Evolutionary conservation across 768 basidiomycete species (phyloP).

Genomic region (Hysterangium stoloniferum): DNA sequence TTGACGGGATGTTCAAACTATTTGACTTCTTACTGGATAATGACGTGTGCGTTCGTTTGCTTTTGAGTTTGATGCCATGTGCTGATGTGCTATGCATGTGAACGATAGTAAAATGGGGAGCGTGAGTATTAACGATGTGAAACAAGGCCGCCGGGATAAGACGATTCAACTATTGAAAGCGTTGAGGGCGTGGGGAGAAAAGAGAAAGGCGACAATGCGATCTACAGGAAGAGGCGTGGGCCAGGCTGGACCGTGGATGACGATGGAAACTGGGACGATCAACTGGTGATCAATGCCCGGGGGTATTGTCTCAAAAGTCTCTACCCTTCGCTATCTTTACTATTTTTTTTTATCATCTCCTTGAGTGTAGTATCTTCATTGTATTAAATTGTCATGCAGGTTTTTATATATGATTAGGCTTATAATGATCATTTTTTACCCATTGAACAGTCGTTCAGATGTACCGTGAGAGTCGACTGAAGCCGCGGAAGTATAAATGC

Average conservation of each 20-base stretch:
- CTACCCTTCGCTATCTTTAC: too few species aligned
- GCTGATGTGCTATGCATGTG: not conserved
- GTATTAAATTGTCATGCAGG: too few species aligned
- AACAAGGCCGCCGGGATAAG: slow-evolving; percentile 75
- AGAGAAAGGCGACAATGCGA: slow-evolving; percentile 46
- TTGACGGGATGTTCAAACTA: slow-evolving; percentile 80
- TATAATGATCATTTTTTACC: too few species aligned
- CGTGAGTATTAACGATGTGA: slow-evolving; percentile 90
- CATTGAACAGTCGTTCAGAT: too few species aligned
- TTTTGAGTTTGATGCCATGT: not conserved
- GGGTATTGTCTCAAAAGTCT: not conserved
- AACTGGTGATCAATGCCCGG: not conserved
- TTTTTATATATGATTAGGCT: too few species aligned
- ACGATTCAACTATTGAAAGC: slow-evolving; percentile 72
- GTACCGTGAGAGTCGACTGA: too few species aligned
- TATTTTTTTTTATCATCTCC: too few species aligned
- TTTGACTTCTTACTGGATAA: slow-evolving; percentile 93
- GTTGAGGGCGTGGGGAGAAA: slow-evolving; percentile 76
- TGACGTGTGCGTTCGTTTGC: slow-evolving; percentile 42
- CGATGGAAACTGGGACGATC: not conserved
- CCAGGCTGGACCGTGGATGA: slow-evolving; percentile 14
- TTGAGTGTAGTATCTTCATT: too few species aligned
- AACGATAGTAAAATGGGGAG: slow-evolving; percentile 72
- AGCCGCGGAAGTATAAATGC: too few species aligned
- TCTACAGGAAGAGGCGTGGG: slow-evolving; percentile 38